Evolutionary conservation across 2,329 filamentous ascomycete species (phyloP).

Genomic region (Botrytis squamosa): DNA sequence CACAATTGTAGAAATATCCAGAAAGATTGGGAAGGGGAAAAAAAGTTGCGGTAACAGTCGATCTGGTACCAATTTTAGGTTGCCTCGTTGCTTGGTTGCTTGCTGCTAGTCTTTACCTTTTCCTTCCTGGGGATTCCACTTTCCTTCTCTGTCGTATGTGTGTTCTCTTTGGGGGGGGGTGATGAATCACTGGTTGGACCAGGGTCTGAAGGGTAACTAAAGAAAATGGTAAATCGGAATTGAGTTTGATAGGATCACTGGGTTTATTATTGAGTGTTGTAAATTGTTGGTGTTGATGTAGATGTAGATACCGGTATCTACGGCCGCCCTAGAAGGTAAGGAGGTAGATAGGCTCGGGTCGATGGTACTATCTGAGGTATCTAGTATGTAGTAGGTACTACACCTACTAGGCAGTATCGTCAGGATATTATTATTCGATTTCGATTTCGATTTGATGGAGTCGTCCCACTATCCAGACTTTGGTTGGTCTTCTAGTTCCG

Average conservation of each 20-base stretch:
- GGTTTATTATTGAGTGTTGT: neutral
- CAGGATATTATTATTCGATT: neutral
- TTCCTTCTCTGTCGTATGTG: neutral
- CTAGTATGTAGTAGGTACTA: neutral
- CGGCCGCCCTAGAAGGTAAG: neutral
- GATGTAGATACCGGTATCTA: neutral
- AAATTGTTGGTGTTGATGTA: neutral
- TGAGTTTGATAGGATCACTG: neutral
- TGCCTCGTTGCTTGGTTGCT: neutral
- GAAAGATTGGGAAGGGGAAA: neutral
- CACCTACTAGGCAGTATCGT: neutral
- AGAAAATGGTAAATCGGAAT: neutral
- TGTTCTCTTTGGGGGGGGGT: neutral
- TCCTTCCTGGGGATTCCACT: neutral
- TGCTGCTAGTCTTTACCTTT: neutral
- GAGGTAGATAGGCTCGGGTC: neutral
- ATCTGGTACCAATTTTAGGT: conserved; percentile 3
- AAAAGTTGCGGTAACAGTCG: neutral
- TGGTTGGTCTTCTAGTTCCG: neutral
- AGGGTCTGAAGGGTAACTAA: neutral
- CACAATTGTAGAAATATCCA: neutral
- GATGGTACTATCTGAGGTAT: neutral
- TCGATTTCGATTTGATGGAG: neutral
- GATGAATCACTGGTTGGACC: neutral
- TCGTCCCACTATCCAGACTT: neutral